Conservation (phyloP, 768 basidiomycete genomes). For the Lactarius quietus region DNA sequence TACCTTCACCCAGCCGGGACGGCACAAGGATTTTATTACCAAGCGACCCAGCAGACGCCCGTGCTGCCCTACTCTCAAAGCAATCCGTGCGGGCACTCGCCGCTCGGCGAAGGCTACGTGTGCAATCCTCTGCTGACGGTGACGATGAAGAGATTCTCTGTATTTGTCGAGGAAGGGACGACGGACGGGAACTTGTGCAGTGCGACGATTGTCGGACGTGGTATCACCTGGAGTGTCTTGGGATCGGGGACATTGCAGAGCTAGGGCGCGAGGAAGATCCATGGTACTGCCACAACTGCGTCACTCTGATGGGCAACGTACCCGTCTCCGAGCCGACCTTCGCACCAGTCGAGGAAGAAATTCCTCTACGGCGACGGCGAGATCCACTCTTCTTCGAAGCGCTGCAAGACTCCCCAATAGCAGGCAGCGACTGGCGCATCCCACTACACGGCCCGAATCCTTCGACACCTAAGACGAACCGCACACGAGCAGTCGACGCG, state of each 20-base stretch:
- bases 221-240: conserved; percentile 81
- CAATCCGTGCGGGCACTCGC: conserved; percentile 61
- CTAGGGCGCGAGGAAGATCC: conserved; percentile 74
- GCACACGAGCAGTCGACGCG: conserved; percentile 22
- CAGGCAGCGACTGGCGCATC: conserved; percentile 41
- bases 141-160: conserved; percentile 56
- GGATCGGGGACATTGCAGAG: conserved; percentile 58
- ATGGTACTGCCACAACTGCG: conserved; percentile 68
- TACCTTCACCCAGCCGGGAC: conserved; percentile 46
- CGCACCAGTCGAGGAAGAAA: conserved; percentile 57
- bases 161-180: conserved; percentile 62
- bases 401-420: conserved; percentile 53
- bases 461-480: conserved; percentile 42
- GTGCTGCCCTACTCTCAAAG: conserved; percentile 68
- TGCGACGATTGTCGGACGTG: conserved; percentile 77
- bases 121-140: conserved; percentile 36
- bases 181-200: conserved; percentile 75
- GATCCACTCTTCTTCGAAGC: conserved; percentile 58
- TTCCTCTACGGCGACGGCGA: conserved; percentile 37
- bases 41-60: conserved; percentile 73
- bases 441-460: conserved; percentile 37
- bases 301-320: conserved; percentile 34
- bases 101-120: conserved; percentile 41
- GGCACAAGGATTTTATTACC: conserved; percentile 41
- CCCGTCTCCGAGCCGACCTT: conserved; percentile 59